Base-by-base conservation (phyloP, 2,329 filamentous ascomycete genomes). In the Paraphoma sp. region DNA sequence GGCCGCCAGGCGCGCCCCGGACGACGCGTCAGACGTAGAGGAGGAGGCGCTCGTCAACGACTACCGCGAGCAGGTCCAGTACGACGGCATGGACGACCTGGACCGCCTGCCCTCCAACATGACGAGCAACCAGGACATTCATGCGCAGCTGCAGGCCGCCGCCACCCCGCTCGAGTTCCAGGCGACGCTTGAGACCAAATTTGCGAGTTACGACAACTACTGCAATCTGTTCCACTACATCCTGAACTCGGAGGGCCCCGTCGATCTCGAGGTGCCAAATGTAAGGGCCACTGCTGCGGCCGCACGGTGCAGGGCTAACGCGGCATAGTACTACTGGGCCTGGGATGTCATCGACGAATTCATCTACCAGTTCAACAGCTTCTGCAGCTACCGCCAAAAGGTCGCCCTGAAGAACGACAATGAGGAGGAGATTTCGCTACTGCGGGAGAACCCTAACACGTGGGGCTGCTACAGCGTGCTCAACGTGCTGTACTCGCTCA, bases 301-400 rank as follows among this genome's bases (percentile, higher is more conserved):
- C 12, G 45, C 36, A n/a, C 18, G 28, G 9, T 28, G 28, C 57
- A 47, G 42, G 10, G 60, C 58, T 61, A 62, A 70, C 64, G 47
- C 38, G 40, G 43, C 52, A 38, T 56, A 98, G 92, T 96, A 97
- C 83, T 97, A 94, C 84, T 99, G 95, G 95, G 95, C 95, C 42
- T 99, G 95, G 95, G 95, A 99, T 79, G 94, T 98, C 68, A 97
- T 99, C 81, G 95, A 99, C 80, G 95, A 99, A 81, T 99, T 99
- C 84, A 98, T 99, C 82, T 99, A 99, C 84, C 95, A 99, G 80
- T 99, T 99, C 86, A 97, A 99, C 85, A 96, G 93, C 57, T 99
- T 99, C 85, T 98, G 93, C 78, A 92, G 93, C 62, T 97, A 97
- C 86, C 89, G 95, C 75, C 93, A 96, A 79, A 89, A 93, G 67